Conservation (phyloP, 2,329 filamentous ascomycete genomes). For the Alternaria infectoria region DNA sequence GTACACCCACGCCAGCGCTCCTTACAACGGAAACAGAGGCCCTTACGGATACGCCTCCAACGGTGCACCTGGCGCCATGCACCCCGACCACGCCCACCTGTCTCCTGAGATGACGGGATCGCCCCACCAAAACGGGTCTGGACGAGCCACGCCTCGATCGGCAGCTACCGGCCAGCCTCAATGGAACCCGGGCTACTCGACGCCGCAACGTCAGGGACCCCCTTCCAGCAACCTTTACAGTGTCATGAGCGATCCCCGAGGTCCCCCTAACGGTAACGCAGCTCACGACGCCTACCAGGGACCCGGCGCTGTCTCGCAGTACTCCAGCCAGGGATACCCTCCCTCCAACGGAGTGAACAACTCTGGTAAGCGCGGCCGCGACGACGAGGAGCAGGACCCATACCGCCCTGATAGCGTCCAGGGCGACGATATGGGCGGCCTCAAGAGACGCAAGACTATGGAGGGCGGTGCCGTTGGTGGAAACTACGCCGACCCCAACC, state of each 20-base stretch:
- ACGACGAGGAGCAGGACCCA: constrained; percentile 69
- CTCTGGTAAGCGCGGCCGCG: constrained; percentile 67
- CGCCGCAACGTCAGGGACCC: constrained; percentile 72
- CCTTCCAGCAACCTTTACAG: constrained; percentile 85
- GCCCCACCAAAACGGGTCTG: constrained; percentile 80
- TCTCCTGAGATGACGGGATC: constrained; percentile 84
- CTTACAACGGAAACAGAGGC: constrained; percentile 73
- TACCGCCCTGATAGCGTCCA: constrained; percentile 66
- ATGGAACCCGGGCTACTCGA: constrained; percentile 76
- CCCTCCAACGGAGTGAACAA: constrained; percentile 66
- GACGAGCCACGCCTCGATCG: constrained; percentile 84
- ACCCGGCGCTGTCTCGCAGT: constrained; percentile 63
- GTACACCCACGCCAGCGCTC: constrained; percentile 80
- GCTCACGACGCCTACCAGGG: constrained; percentile 74
- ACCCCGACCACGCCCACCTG: constrained; percentile 76
- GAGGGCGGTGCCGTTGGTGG: constrained; percentile 51
- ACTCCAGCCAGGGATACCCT: constrained; percentile 66
- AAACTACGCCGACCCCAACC: constrained; percentile 40
- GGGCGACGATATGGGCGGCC: constrained; percentile 65
- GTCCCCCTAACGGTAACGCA: constrained; percentile 67
- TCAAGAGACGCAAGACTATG: constrained; percentile 82
- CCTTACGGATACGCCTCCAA: constrained; percentile 79
- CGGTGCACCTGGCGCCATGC: constrained; percentile 68
- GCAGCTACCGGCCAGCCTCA: constrained; percentile 73
- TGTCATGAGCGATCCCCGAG: constrained; percentile 82